Conservation (phyloP, 1,139 yeast species). For the Debaryomyces sp. region DNA sequence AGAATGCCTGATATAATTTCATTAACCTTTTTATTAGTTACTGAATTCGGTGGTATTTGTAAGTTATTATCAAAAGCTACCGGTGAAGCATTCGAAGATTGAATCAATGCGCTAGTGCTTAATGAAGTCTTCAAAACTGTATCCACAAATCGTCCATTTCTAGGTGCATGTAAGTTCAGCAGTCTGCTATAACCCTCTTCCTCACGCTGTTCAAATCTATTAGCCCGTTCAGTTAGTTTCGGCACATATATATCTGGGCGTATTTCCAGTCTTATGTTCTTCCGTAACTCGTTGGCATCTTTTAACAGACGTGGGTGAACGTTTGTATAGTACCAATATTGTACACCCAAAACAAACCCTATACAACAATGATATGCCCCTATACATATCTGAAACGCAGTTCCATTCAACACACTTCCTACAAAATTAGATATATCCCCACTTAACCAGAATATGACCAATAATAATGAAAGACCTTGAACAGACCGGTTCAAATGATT, state of each 20-base stretch:
- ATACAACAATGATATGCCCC: conserved; percentile 73
- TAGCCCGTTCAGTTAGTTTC: conserved; percentile 9
- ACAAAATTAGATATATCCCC: conserved; percentile 81
- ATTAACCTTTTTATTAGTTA: not conserved
- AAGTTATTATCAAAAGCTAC: not conserved
- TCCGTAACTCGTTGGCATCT: not conserved
- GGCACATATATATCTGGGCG: not conserved
- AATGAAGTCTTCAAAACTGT: not conserved
- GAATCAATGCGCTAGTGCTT: not conserved
- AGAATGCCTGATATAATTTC: not conserved
- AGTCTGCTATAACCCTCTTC: no score
- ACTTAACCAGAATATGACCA: conserved; percentile 70
- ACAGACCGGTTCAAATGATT: conserved; percentile 77
- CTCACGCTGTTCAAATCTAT: conserved; percentile 12
- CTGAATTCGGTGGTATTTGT: not conserved
- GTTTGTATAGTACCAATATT: conserved; percentile 36
- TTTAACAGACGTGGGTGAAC: conserved; percentile 17
- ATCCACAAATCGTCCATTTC: not conserved
- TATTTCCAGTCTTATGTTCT: not conserved
- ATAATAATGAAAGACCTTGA: conserved; percentile 76
- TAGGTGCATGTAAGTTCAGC: not conserved
- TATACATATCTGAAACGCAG: conserved; percentile 71
- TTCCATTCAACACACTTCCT: conserved; percentile 76
- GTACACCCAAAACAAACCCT: conserved; percentile 70
- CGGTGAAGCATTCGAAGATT: not conserved